Base-by-base conservation (phyloP, 768 basidiomycete species). In the Auriscalpium vulgare region DNA sequence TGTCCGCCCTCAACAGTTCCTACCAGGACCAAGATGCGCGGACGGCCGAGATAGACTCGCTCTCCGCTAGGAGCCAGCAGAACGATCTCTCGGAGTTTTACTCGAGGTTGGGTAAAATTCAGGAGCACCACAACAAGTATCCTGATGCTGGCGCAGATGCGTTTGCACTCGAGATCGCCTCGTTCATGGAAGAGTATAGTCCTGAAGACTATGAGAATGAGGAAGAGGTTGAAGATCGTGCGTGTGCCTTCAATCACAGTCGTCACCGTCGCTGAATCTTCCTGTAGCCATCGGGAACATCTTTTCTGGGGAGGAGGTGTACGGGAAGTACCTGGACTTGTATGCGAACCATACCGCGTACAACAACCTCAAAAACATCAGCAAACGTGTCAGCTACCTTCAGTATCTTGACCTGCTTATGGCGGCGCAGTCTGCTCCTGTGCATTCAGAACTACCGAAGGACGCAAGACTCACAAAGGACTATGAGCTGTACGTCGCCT, bases 71-170 rank as follows among this genome's bases (percentile, higher is more conserved):
- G 14, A 56, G n/a, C 14, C 79, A 79, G 47, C 61, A 62, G 48
- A 81, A 83, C 71, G 82, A 97, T 72, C 78, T 98, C 51, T 84
- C 87, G 48, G 92, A 95, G 71, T 99, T 99, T 76, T 98, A 99
- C 75, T 77, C 86, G 70, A 87, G 97, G 75, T 85, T 98, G 78
- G 86, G 84, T 68, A 93, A 90, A 81, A 85, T 98, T 72, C 91
- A 95, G 75, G 93, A 95, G 69, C 92, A 95, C 81, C 86, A 98
- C 79, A 81, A 80, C 74, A 91, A 91, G 78, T 94, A 97, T 79
- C 94, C 94, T 75, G 89, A 95, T 75, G 77, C 88, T 73, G 79
- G 81, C 66, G 77, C 85, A 78, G 86, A 82, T 66, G 78, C 86
- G 58, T 87, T 95, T 71, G 85, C 91, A 71, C 76, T 84, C 60